A percentile compares a stretch with the other conserved stretches of the same genome.
Conservation (phyloP, 2,329 filamentous ascomycete genomes). For the Trichoderma aggressivum region DNA sequence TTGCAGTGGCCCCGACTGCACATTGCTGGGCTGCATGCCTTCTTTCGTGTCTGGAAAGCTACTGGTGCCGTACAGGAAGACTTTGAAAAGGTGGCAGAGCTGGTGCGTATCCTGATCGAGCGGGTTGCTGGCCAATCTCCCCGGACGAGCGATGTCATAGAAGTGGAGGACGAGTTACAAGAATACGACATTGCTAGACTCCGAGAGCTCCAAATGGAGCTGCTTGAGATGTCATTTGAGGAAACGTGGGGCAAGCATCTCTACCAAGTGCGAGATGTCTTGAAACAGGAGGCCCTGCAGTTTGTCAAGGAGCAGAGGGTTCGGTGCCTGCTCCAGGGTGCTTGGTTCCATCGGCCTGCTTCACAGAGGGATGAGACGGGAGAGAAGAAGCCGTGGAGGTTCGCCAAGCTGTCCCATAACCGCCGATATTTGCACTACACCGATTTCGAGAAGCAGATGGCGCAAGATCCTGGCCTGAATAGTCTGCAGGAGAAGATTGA, state of each 20-base stretch:
- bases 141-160: conserved; percentile 77
- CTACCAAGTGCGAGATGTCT: conserved; percentile 82
- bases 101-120: conserved; percentile 85
- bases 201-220: conserved; percentile 86
- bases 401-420: conserved; percentile 86
- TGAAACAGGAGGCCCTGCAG: conserved; percentile 85
- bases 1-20: conserved; percentile 93
- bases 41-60: conserved; percentile 88
- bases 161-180: conserved; percentile 83
- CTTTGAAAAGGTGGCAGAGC: conserved; percentile 88
- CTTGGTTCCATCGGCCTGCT: conserved; percentile 70
- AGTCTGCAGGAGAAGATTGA: conserved; percentile 78
- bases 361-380: conserved; percentile 33
- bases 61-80: conserved; percentile 82
- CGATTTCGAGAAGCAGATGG: conserved; percentile 67
- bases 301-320: conserved; percentile 98
- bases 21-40: conserved; percentile 77
- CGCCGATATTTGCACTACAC: conserved; percentile 85
- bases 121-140: conserved; percentile 80
- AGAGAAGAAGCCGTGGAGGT: conserved; percentile 67
- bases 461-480: conserved; percentile 68
- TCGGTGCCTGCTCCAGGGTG: conserved; percentile 79
- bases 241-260: conserved; percentile 92
- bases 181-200: conserved; percentile 78
- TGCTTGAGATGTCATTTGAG: conserved; percentile 87